A percentile compares a stretch with the other conserved stretches of the same genome.
These are phyloP conservation scores for Grifola frondosa DNA, from an alignment of 1,284 basidiomycete species.

Conservation along the genomic window DNA sequence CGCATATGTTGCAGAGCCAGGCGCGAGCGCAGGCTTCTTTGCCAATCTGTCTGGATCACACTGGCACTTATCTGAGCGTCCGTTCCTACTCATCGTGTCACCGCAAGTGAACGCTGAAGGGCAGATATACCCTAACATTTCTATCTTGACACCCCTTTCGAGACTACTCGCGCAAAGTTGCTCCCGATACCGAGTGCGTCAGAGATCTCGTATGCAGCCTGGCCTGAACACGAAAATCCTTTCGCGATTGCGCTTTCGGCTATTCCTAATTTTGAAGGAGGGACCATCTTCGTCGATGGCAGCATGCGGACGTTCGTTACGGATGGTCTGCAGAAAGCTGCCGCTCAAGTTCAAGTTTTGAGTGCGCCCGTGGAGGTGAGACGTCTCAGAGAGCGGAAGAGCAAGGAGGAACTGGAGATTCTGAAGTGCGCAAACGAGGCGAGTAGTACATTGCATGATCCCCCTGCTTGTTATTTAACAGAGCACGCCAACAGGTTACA, in stretches of 20 bases:
- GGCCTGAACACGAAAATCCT: constrained; percentile 75
- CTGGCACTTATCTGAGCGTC: constrained; percentile 78
- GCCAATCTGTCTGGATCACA: constrained; percentile 60
- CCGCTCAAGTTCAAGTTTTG: constrained; percentile 37
- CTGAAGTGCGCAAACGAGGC: constrained; percentile 83
- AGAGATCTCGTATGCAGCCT: constrained; percentile 56
- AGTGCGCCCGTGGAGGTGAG: constrained; percentile 57
- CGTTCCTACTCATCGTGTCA: constrained; percentile 68
- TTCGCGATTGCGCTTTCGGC: constrained; percentile 54
- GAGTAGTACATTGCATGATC: constrained; percentile 15
- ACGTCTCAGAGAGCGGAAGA: constrained; percentile 73
- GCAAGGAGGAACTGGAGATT: constrained; percentile 65
- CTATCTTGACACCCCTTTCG: constrained; percentile 77
- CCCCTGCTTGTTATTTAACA: constrained; percentile 3
- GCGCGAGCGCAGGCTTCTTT: constrained; percentile 70
- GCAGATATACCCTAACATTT: constrained; percentile 43
- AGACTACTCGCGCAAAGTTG: constrained; percentile 65
- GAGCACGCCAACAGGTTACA: constrained; percentile 69
- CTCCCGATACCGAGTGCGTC: constrained; percentile 50
- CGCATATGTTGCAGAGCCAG: constrained; percentile 76
- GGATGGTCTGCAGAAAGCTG: constrained; percentile 56
- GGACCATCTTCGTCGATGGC: constrained; percentile 61
- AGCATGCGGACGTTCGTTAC: constrained; percentile 58
- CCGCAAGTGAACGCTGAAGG: constrained; percentile 35
- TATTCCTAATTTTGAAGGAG: constrained; percentile 35